phyloP scores from a whole-genome alignment of 2,329 filamentous ascomycete species.

The Lithohypha guttulata region DNA sequence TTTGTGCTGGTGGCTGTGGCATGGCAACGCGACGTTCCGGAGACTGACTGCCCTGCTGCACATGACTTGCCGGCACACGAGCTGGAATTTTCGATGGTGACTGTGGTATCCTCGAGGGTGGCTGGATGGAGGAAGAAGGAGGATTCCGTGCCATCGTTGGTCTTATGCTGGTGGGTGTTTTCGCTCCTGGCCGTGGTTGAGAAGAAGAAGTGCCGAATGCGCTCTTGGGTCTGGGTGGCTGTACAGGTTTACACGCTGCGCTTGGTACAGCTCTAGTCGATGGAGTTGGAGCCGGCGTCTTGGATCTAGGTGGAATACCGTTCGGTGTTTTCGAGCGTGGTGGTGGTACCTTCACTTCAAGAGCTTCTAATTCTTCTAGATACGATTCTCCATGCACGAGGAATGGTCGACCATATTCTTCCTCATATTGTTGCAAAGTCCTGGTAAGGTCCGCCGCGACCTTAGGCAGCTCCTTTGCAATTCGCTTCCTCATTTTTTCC shows the following conservation, averaged over 20 bases:
- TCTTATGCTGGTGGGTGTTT: constrained; percentile 35
- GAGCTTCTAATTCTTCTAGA: constrained; percentile 66
- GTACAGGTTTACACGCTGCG: constrained; percentile 10
- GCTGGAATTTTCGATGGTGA: constrained; percentile 41
- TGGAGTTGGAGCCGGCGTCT: constrained; percentile 31
- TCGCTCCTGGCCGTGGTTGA: constrained; percentile 34
- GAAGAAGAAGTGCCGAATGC: constrained; percentile 31
- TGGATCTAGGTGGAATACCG: constrained; percentile 43
- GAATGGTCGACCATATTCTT: constrained; percentile 89
- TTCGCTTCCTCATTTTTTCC: constrained; percentile 97
- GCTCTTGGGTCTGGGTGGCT: constrained; percentile 25
- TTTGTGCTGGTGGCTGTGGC: constrained; percentile 27
- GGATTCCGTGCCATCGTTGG: constrained; percentile 17
- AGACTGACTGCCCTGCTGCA: constrained; percentile 55
- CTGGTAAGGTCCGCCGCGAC: constrained; percentile 73
- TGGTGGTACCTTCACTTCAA: constrained; percentile 49
- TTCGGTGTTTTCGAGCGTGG: constrained; percentile 67
- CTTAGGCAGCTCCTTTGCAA: constrained; percentile 91
- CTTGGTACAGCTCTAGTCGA: constrained; percentile 12
- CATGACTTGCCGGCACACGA: constrained; percentile 36
- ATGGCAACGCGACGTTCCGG: constrained; percentile 56
- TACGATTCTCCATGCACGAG: constrained; percentile 87
- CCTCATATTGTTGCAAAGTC: constrained; percentile 76
- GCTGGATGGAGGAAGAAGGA: constrained; percentile 22
- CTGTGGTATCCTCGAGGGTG: constrained; percentile 25